These are phyloP conservation scores for Akanthomyces lecanii DNA, from an alignment of 2,329 filamentous ascomycete species.

Conservation along the genomic window DNA sequence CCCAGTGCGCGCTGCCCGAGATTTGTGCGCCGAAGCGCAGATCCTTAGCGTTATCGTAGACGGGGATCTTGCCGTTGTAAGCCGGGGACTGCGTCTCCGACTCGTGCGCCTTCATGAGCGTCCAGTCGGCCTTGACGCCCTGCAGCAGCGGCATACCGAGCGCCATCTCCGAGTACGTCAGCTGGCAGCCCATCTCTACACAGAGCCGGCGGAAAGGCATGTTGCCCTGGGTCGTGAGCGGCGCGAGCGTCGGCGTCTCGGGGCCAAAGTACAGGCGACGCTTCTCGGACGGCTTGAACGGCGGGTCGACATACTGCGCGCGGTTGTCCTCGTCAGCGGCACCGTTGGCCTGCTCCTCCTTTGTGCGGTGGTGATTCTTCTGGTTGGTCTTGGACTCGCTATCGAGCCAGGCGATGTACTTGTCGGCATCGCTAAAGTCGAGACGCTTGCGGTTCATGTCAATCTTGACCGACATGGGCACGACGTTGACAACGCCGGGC, in stretches of 20 bases:
- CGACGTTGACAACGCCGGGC: constrained; percentile 70
- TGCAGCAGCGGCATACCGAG: constrained; percentile 86
- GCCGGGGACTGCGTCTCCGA: constrained; percentile 71
- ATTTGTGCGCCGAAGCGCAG: constrained; percentile 90
- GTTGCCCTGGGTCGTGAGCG: constrained; percentile 96
- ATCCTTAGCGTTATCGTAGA: constrained; percentile 81
- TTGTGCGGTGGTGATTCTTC: constrained; percentile 37
- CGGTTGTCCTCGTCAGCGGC: constrained; percentile 61
- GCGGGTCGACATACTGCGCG: constrained; percentile 79
- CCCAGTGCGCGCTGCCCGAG: constrained; percentile 86
- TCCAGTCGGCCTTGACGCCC: constrained; percentile 90
- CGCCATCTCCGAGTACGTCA: constrained; percentile 98
- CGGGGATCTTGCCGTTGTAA: constrained; percentile 47
- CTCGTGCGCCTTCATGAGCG: constrained; percentile 86
- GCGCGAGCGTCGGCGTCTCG: constrained; percentile 90
- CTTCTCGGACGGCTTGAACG: constrained; percentile 89
- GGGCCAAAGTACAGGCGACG: constrained; percentile 87
- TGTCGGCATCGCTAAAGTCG: constrained; percentile 67
- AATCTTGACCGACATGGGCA: constrained; percentile 66
- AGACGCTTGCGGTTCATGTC: constrained; percentile 69
- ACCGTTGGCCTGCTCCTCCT: constrained; percentile 30
- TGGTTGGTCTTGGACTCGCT: constrained; percentile 46
- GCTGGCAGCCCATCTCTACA: constrained; percentile 79
- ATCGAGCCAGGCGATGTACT: constrained; percentile 74
- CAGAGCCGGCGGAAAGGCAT: constrained; percentile 90